These are phyloP conservation scores for Casuarina cunninghamiana DNA, from an alignment of 306 rosid genomes.

Conservation along the genomic window DNA sequence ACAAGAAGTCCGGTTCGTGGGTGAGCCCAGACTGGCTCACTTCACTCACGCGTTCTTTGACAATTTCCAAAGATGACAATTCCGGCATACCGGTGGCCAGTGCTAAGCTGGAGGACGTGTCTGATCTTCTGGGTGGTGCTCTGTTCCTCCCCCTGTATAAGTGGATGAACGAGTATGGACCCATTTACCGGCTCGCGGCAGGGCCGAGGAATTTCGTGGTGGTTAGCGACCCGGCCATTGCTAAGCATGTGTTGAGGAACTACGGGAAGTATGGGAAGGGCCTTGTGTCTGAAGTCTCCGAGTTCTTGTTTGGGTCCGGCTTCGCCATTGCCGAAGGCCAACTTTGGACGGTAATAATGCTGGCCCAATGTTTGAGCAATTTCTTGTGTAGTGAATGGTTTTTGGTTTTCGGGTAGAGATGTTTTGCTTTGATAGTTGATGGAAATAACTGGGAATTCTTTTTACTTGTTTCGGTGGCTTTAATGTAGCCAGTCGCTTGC, in stretches of 20 bases:
- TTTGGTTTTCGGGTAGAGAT: not conserved
- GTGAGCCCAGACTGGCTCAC: constrained; percentile 98
- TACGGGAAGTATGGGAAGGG: constrained; percentile 77
- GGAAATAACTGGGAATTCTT: not conserved
- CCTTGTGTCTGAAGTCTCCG: constrained; percentile 85
- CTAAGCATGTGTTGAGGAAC: constrained; percentile 81
- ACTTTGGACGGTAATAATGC: constrained; percentile 88
- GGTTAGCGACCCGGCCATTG: constrained; percentile 91
- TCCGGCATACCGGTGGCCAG: constrained; percentile 75
- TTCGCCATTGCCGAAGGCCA: constrained; percentile 97
- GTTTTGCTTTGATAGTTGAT: not conserved
- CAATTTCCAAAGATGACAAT: constrained; percentile 48
- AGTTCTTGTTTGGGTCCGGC: constrained; percentile 84
- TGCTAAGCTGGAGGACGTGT: constrained; percentile 87
- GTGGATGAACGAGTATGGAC: constrained; percentile 87
- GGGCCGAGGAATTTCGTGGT: constrained; percentile 93
- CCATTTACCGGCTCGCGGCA: constrained; percentile 79
- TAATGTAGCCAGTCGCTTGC: not conserved
- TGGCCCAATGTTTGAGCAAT: not conserved
- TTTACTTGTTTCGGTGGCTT: not conserved
- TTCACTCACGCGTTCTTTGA: constrained; percentile 58
- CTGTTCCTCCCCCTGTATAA: constrained; percentile 83
- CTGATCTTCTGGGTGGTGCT: constrained; percentile 93
- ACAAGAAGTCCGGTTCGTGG: constrained; percentile 61
- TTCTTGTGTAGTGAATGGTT: not conserved